A percentile compares a stretch with the other conserved stretches of the same genome.
phyloP scores from a whole-genome alignment of 2,329 filamentous ascomycete genomes.

The Sarocladiaceae sp. region DNA sequence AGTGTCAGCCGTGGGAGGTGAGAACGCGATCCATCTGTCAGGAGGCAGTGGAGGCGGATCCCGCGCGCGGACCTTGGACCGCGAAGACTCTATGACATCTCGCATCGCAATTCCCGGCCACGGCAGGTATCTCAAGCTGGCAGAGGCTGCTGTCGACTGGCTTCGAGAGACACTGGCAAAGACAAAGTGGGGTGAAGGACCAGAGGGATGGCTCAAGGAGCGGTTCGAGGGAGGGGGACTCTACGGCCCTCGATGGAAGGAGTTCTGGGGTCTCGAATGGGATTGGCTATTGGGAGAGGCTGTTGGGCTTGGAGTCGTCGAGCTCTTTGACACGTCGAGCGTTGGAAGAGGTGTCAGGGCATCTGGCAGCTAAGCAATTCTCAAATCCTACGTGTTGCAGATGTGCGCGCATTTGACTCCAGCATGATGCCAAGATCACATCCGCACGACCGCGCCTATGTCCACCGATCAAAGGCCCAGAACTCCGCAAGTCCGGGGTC shows the following conservation, averaged over 20 bases:
- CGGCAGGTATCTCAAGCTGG: slow-evolving; percentile 60
- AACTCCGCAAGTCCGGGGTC: too few relatives aligned
- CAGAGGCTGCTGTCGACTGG: slow-evolving; percentile 55
- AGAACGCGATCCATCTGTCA: slow-evolving; percentile 55
- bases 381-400: too few relatives aligned
- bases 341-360: slow-evolving; percentile 61
- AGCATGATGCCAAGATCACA: too few relatives aligned
- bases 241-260: slow-evolving; percentile 50
- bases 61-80: slow-evolving; percentile 16
- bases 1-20: slow-evolving; percentile 61
- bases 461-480: too few relatives aligned
- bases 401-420: too few relatives aligned
- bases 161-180: slow-evolving; percentile 52
- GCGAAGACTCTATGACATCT: slow-evolving; percentile 22
- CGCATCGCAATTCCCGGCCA: slow-evolving; percentile 61
- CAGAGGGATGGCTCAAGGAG: slow-evolving; percentile 56
- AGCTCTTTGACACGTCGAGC: slow-evolving; percentile 68
- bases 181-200: slow-evolving; percentile 56
- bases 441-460: too few relatives aligned
- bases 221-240: slow-evolving; percentile 61
- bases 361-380: slow-evolving; percentile 25
- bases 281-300: slow-evolving; percentile 68
- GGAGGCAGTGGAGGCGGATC: slow-evolving; percentile 38
- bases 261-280: slow-evolving; percentile 63
- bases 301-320: slow-evolving; percentile 61